Evolutionary conservation across 202 grass and related monocot genomes (phyloP).

Genomic region (Brachypodium distachyon): DNA sequence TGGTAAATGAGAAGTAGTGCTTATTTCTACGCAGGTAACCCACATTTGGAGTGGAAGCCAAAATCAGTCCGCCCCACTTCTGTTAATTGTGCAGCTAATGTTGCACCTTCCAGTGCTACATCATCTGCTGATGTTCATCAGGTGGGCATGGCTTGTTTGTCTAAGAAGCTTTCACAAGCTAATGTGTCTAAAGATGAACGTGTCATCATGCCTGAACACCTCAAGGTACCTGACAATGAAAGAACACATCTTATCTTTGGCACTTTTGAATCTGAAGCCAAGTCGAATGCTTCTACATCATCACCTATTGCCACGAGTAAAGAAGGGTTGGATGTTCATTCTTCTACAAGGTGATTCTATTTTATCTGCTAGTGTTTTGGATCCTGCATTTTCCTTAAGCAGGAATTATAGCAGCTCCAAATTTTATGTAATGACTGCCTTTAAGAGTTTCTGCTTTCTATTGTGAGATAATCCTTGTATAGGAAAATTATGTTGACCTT

Average conservation of each 20-base stretch:
- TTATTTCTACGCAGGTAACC: conserved; percentile 23
- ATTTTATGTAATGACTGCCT: background rate
- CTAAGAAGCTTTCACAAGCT: conserved; percentile 49
- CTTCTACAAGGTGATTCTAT: conserved; percentile 26
- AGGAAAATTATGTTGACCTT: background rate
- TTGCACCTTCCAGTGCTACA: conserved; percentile 5
- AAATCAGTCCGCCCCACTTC: conserved; percentile 43
- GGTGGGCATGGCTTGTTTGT: conserved; percentile 23
- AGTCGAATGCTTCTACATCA: background rate
- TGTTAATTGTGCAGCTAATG: conserved; percentile 10
- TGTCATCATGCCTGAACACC: conserved; percentile 72
- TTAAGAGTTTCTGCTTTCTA: background rate
- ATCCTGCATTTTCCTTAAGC: background rate
- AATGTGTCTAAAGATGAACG: conserved; percentile 49
- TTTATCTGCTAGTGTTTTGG: conserved; percentile 1
- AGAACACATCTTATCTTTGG: conserved; percentile 48
- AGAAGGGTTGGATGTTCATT: conserved; percentile 16
- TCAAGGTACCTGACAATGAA: conserved; percentile 48
- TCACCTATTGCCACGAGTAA: conserved; percentile 16
- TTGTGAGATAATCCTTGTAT: background rate
- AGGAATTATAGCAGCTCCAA: background rate
- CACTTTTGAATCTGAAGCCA: conserved; percentile 34
- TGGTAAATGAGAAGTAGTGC: background rate
- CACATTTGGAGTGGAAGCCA: conserved; percentile 73
- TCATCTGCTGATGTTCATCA: conserved; percentile 22